Evolutionary conservation across 2,329 filamentous ascomycete species (phyloP).

Genomic region (Exophiala oligosperma): DNA sequence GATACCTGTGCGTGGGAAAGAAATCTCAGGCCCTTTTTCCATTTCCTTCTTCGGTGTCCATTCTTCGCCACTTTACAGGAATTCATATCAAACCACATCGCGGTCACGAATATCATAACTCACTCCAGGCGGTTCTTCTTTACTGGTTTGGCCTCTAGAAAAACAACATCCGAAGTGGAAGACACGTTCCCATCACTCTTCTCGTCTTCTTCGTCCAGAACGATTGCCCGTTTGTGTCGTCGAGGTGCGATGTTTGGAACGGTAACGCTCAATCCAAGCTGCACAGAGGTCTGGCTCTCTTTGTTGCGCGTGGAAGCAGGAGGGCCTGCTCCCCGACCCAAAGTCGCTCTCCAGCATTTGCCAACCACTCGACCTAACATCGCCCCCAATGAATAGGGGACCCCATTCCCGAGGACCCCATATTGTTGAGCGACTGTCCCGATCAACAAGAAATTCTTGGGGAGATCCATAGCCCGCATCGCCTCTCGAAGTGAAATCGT

Average conservation of each 20-base stretch:
- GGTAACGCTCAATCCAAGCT: background rate
- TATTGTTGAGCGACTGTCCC: slow-evolving; percentile 59
- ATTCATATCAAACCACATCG: too few species aligned
- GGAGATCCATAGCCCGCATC: slow-evolving; percentile 68
- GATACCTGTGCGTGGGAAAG: too few species aligned
- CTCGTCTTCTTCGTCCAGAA: background rate
- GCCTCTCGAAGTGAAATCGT: slow-evolving; percentile 66
- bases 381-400: slow-evolving; percentile 67
- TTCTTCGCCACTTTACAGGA: too few species aligned
- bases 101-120: too few species aligned
- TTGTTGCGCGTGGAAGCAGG: background rate
- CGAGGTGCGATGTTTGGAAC: background rate
- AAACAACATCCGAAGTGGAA: too few species aligned
- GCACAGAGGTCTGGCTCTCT: background rate
- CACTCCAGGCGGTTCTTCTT: too few species aligned
- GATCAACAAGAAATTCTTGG: slow-evolving; percentile 68
- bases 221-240: background rate
- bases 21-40: too few species aligned
- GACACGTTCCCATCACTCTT: too few species aligned
- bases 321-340: background rate
- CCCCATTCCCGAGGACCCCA: slow-evolving; percentile 73
- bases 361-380: slow-evolving; percentile 58
- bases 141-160: too few species aligned
- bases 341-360: slow-evolving; percentile 72
- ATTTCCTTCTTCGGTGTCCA: too few species aligned